A percentile compares a stretch with the other conserved stretches of the same genome.
Conservation (phyloP, 805 yeast species). For the Candida ponderosae region DNA sequence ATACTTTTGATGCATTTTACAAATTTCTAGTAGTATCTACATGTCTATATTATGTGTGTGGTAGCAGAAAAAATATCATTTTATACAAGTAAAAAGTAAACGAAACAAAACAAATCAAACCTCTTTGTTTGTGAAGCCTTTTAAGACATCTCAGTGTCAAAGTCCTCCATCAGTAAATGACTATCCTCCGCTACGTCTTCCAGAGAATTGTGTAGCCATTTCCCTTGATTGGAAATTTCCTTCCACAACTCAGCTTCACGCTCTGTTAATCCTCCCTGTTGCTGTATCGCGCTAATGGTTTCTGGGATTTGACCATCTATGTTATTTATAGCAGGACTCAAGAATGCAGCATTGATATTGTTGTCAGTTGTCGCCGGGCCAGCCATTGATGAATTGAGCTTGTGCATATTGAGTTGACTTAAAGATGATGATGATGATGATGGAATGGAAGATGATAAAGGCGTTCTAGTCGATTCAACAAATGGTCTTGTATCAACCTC, state of each 20-base stretch:
- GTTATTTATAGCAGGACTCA: slow-evolving; percentile 26
- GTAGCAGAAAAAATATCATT: not conserved
- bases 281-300: slow-evolving; percentile 19
- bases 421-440: not conserved
- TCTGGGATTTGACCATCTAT: slow-evolving; percentile 13
- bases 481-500: slow-evolving; percentile 6
- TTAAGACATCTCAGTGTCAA: not conserved
- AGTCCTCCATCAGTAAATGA: slow-evolving; percentile 18
- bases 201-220: slow-evolving; percentile 42
- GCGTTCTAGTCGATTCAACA: not conserved
- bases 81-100: too few relatives aligned
- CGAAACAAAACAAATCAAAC: too few relatives aligned
- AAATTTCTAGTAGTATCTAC: not conserved
- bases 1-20: not conserved
- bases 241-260: slow-evolving; percentile 59
- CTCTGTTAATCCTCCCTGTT: slow-evolving; percentile 22
- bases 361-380: slow-evolving; percentile 14
- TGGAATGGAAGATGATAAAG: too few relatives aligned
- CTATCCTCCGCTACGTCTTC: slow-evolving; percentile 36
- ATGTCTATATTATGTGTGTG: too few relatives aligned
- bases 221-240: slow-evolving; percentile 70
- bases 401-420: not conserved
- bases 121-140: not conserved
- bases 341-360: slow-evolving; percentile 22
- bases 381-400: slow-evolving; percentile 12